Conservation (phyloP, 2,329 filamentous ascomycete species). For the Botrytis elliptica region DNA sequence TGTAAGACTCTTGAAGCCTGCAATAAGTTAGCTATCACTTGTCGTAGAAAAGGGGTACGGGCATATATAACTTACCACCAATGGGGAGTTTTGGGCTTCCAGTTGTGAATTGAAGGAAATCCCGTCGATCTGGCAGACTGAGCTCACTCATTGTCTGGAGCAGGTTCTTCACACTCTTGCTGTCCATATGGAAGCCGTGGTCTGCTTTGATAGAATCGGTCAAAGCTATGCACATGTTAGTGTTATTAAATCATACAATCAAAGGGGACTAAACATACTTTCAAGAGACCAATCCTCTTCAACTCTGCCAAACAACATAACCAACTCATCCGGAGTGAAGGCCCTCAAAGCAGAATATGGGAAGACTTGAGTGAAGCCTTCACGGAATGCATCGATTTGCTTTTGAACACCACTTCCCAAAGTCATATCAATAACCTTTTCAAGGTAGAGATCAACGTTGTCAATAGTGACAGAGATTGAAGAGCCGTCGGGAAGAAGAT, state of each 20-base stretch:
- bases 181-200: conserved; percentile 98
- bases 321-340: conserved; percentile 92
- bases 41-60: not conserved
- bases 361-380: conserved; percentile 93
- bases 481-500: conserved; percentile 73
- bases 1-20: conserved; percentile 93
- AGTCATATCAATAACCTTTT: conserved; percentile 88
- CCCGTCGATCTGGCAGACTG: conserved; percentile 69
- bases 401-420: conserved; percentile 82
- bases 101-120: conserved; percentile 97
- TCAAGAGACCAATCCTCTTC: conserved; percentile 98
- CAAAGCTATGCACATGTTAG: conserved; percentile 58
- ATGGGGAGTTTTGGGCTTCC: conserved; percentile 98
- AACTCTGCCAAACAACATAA: conserved; percentile 87
- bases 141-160: conserved; percentile 94
- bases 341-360: conserved; percentile 88
- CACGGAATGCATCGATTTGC: conserved; percentile 87
- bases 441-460: conserved; percentile 86
- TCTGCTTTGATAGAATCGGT: conserved; percentile 99
- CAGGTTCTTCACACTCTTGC: conserved; percentile 88
- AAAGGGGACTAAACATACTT: conserved; percentile 60
- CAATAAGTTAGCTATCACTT: conserved; percentile 38
- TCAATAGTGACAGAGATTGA: conserved; percentile 78
- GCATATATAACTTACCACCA: conserved; percentile 65
- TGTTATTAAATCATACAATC: conserved; percentile 20